A percentile compares a stretch with the other conserved stretches of the same genome.
phyloP scores from a whole-genome alignment of 1,139 yeast species.

The Williopsis jadinii region DNA sequence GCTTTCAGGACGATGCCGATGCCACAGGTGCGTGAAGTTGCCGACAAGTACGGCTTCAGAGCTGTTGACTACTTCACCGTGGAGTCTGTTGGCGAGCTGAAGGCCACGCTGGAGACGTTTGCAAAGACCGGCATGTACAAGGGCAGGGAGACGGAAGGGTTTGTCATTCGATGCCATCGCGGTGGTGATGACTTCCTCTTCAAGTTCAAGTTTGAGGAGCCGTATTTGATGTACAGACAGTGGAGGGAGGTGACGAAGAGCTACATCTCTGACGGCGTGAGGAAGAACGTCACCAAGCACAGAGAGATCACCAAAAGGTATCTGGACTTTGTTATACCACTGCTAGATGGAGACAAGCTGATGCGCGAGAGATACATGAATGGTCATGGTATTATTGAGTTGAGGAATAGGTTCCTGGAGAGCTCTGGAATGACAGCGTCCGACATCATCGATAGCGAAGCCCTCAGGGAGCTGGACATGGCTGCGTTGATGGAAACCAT shows the following conservation, averaged over 20 bases:
- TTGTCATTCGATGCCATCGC: conserved; percentile 65
- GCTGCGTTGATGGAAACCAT: conserved; percentile 23
- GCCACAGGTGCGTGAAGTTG: conserved; percentile 52
- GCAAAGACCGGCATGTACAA: conserved; percentile 67
- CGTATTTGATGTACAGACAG: conserved; percentile 83
- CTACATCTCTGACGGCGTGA: conserved; percentile 39
- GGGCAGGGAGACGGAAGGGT: conserved; percentile 80
- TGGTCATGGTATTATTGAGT: conserved; percentile 69
- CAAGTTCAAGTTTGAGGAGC: conserved; percentile 93
- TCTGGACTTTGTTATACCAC: conserved; percentile 54
- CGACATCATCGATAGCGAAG: conserved; percentile 35
- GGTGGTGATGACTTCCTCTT: conserved; percentile 55
- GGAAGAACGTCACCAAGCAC: conserved; percentile 42
- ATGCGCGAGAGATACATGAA: conserved; percentile 38
- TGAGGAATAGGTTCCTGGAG: conserved; percentile 55
- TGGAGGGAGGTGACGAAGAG: conserved; percentile 81
- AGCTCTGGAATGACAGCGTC: conserved; percentile 39
- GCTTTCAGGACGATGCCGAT: conserved; percentile 61
- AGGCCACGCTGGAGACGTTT: conserved; percentile 46
- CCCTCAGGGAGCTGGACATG: conserved; percentile 26
- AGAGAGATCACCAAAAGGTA: conserved; percentile 59
- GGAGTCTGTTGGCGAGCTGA: conserved; percentile 34
- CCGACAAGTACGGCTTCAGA: conserved; percentile 66
- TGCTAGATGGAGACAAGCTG: conserved; percentile 40
- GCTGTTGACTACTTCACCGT: conserved; percentile 40